phyloP scores from a whole-genome alignment of 257 asterid genomes.

The Rehmannia glutinosa region DNA sequence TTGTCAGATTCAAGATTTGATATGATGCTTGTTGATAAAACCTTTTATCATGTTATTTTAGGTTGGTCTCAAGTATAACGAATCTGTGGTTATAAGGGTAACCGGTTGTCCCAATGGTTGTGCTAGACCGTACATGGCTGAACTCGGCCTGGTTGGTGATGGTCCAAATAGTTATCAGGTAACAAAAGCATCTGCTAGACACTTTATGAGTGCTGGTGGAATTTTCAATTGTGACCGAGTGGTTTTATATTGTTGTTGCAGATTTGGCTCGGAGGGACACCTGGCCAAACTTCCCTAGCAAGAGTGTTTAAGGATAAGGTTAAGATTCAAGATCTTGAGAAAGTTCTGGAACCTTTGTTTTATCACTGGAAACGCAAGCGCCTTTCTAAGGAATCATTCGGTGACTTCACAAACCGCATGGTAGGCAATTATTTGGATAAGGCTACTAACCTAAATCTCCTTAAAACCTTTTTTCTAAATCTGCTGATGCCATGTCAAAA shows the following conservation, averaged over 20 bases:
- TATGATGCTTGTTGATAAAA: constrained; percentile 9
- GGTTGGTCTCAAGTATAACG: constrained; percentile 90
- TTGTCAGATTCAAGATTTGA: background rate
- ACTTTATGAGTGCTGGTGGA: too few relatives aligned
- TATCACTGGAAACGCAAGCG: constrained; percentile 87
- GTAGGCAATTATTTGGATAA: constrained; percentile 33
- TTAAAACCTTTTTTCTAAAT: background rate
- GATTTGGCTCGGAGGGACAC: constrained; percentile 98
- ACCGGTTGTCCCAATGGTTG: constrained; percentile 99
- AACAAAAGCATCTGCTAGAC: background rate
- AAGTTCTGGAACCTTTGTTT: constrained; percentile 86
- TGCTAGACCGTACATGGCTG: constrained; percentile 99
- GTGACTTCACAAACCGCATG: constrained; percentile 82
- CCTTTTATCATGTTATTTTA: constrained; percentile 23
- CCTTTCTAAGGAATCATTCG: constrained; percentile 73
- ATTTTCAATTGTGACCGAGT: background rate
- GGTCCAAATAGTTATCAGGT: constrained; percentile 99
- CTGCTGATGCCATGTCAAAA: background rate
- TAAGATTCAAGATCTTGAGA: constrained; percentile 87
- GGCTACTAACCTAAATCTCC: background rate
- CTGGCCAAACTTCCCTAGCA: constrained; percentile 81
- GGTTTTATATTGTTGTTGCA: constrained; percentile 13
- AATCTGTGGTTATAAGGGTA: constrained; percentile 83
- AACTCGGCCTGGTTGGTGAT: constrained; percentile 94
- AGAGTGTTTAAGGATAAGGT: constrained; percentile 74